Evolutionary conservation across 345 rosid genomes (phyloP).

Genomic region (Crucihimalaya himalaica): DNA sequence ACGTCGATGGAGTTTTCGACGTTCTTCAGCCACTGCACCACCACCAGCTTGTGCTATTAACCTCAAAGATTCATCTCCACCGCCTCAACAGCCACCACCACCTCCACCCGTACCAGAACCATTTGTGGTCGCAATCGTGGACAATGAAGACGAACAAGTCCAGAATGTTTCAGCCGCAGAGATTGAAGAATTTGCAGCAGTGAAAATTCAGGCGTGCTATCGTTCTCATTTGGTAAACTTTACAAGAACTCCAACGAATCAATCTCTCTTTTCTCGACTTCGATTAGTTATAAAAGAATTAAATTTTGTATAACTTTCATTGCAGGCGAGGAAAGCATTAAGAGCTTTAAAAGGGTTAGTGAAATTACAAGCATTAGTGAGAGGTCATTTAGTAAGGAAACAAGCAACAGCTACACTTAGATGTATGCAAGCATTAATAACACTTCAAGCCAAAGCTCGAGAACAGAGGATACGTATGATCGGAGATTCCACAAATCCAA

Average conservation of each 20-base stretch:
- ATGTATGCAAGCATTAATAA: conserved; percentile 84
- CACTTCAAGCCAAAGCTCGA: conserved; percentile 77
- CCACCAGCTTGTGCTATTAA: conserved; percentile 23
- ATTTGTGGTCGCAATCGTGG: conserved; percentile 5
- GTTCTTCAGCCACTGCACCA: conserved; percentile 66
- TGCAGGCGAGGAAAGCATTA: conserved; percentile 89
- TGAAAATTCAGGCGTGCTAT: conserved; percentile 72
- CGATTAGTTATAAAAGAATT: background rate
- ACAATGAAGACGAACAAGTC: conserved; percentile 3
- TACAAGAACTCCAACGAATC: background rate
- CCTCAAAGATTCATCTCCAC: conserved; percentile 24
- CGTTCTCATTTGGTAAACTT: conserved; percentile 79
- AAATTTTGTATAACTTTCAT: background rate
- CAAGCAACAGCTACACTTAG: conserved; percentile 84
- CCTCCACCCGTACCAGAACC: conserved; percentile 17
- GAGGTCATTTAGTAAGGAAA: conserved; percentile 90
- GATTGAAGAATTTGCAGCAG: conserved; percentile 64
- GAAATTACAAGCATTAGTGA: conserved; percentile 84
- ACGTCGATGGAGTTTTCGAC: conserved; percentile 85
- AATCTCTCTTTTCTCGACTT: background rate
- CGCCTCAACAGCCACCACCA: conserved; percentile 21
- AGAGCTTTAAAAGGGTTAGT: conserved; percentile 84
- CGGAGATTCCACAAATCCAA: conserved; percentile 52
- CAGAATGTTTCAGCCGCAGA: background rate
- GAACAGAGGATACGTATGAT: conserved; percentile 63